These are phyloP conservation scores for Hawksworthiomyces lignivorus DNA, from an alignment of 2,329 filamentous ascomycete genomes.

Conservation along the genomic window DNA sequence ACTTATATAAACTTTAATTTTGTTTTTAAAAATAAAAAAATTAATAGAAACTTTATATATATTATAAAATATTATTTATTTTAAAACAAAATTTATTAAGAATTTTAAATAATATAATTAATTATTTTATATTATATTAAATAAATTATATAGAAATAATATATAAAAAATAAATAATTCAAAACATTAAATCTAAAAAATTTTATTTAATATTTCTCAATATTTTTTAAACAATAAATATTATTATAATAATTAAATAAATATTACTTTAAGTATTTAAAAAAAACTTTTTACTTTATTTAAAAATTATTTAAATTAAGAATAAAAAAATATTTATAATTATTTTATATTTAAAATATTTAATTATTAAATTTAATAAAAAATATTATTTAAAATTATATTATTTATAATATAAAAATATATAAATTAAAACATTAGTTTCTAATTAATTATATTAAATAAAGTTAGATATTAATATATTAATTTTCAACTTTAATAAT, in stretches of 20 bases:
- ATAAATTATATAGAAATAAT: neutral
- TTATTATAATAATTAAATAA: no score
- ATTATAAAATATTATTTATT: no score
- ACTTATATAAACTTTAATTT: neutral
- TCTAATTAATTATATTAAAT: conserved; percentile 5
- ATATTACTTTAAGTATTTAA: no score
- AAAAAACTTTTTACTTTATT: neutral
- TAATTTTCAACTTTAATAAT: conserved; percentile 5
- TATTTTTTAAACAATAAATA: no score
- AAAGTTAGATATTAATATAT: conserved; percentile 10
- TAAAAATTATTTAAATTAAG: neutral
- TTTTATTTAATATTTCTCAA: neutral
- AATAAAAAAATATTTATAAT: conserved; percentile 10
- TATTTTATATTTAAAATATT: conserved; percentile 7
- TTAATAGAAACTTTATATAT: neutral
- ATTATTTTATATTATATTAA: neutral
- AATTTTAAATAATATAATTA: neutral
- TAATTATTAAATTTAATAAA: neutral
- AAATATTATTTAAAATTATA: conserved; percentile 7
- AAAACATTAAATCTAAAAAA: neutral
- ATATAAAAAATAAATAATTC: neutral
- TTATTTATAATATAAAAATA: conserved; percentile 6
- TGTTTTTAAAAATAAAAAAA: neutral
- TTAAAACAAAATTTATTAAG: neutral
- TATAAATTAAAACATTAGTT: conserved; percentile 8